Base-by-base conservation (phyloP, 305 asterid species). In the Solanum chacoense region DNA sequence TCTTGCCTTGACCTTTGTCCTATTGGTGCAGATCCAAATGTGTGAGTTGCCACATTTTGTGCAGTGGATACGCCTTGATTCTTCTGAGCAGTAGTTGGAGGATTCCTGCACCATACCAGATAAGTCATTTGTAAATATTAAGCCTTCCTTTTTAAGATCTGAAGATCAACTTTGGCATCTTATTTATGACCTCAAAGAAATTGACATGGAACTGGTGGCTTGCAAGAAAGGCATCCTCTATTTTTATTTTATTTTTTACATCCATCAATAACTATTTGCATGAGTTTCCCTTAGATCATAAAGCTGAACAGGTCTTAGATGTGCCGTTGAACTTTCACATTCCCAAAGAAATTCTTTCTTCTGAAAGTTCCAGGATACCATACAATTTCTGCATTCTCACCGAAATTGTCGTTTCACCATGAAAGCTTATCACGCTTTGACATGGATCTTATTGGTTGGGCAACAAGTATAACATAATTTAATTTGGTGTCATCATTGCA, bases 51-150 rank as follows among this genome's bases (percentile, higher is more conserved):
- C 98, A 95, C 99, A 97, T 92, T 97, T 97, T 24, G 99, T 96
- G 95, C 99, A 97, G 88, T 95, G 99, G 92, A 97, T 95, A 86
- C 96, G 96, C 93, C 99, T 95, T 3, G 99, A 97, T 90, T 97
- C 99, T 91, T 96, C 98, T 74, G 98, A 92, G 93, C 94, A 94
- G 90, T 94, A 94, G 90, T 94, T 99, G 73, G 98, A 87, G 69
- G 95, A 69, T 87, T 88, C 96, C 99, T 96, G 97, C 87, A 87
- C 75, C 85, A 87, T 75, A 55, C 72, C 28, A 31, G 37, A 76
- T 87, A 42, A 87, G 40, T 6, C 59, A 87, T 37, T 50, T 55
- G 69, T 76, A 87, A 76, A 74, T 7, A 31, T 83, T 45, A 42
- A 20, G 40, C 59, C 87, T 50, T 31, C 72, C 71, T 10, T 14